Evolutionary conservation across 768 basidiomycete species (phyloP).

Genomic region (Collybia mongolica): DNA sequence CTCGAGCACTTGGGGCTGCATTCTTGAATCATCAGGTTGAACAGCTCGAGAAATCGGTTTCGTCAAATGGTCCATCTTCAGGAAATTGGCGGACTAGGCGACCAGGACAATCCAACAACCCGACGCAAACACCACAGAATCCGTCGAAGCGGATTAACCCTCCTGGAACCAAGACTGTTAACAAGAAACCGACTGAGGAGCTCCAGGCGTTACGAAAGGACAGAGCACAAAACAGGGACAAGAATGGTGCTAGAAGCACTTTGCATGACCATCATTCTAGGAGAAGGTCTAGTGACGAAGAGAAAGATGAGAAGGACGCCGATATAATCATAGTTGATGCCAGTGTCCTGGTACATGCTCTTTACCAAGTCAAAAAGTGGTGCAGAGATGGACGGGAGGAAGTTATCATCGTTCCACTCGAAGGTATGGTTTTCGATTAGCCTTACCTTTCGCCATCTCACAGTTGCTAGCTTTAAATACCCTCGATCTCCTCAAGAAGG

Average conservation of each 20-base stretch:
- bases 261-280: conserved; percentile 15
- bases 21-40: conserved; percentile 88
- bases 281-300: conserved; percentile 30
- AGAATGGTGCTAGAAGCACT: conserved; percentile 6
- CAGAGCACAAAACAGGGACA: conserved; percentile 8
- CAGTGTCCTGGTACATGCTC: conserved; percentile 75
- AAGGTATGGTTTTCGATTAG: conserved; percentile 54
- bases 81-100: conserved; percentile 63
- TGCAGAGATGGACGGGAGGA: conserved; percentile 76
- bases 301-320: conserved; percentile 51
- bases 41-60: conserved; percentile 78
- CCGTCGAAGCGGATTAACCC: conserved; percentile 23
- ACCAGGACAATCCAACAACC: conserved; percentile 8
- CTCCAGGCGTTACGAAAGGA: conserved; percentile 16
- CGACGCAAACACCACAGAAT: conserved; percentile 16
- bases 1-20: conserved; percentile 82
- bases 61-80: conserved; percentile 42
- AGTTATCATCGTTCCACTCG: conserved; percentile 80
- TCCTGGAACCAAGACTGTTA: conserved; percentile 29
- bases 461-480: conserved; percentile 74
- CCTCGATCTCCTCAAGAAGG: conserved; percentile 91
- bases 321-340: conserved; percentile 80
- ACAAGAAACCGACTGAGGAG: conserved; percentile 25
- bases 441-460: conserved; percentile 1
- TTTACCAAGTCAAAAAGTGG: conserved; percentile 82